Base-by-base conservation (phyloP, 73 alveolate genomes). In the Paramecium biaurelia region DNA sequence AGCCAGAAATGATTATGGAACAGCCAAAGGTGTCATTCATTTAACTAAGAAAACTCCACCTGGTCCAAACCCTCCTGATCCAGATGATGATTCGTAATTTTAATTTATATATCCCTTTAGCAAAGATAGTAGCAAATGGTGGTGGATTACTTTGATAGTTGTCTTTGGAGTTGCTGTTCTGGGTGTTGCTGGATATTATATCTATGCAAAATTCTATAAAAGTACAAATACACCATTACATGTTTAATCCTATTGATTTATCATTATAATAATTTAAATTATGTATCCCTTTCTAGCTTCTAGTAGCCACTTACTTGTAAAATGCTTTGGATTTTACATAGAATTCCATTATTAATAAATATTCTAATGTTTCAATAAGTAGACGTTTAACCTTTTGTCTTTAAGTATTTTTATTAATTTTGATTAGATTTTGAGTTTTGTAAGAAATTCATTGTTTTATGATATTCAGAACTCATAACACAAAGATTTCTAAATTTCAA, bases 141-240 rank as follows among this genome's bases (percentile, higher is more conserved):
- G 86, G 86, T 72, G 86, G 86, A 72, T 72, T 34, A 72, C 86
- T 14, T 37, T 72, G 10, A 34, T 72, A 4, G 86, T 72, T 12
- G 4, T 72, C 18, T 35, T 72, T 12, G 86, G 86, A 37, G 63
- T 72, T 72, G 63, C 63, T 28, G 6, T 72, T 4, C 5, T 72
- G 2, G 86, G 86, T 3, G 32, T 38, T 34, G 86, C 23, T 14
- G 86, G 86, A 35, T 72, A 28, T 42, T 72, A 35, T 72, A 15
- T 35, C 9, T 72, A 72, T 35, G 7, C 38, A 2, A 72, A 72
- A 37, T 34, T 26, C 21, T 10, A 2, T 41, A 24, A 63, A 63
- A 30, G 2, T 14, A 8, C 7, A 53, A 32, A n/a, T 1, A 26
- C 24, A 1, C 24, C 45, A 63, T 63, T 63, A 63, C 41, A 12